A percentile compares a stretch with the other conserved stretches of the same genome.
Conservation (phyloP, 306 rosid species). For the Styphnolobium japonicum region DNA sequence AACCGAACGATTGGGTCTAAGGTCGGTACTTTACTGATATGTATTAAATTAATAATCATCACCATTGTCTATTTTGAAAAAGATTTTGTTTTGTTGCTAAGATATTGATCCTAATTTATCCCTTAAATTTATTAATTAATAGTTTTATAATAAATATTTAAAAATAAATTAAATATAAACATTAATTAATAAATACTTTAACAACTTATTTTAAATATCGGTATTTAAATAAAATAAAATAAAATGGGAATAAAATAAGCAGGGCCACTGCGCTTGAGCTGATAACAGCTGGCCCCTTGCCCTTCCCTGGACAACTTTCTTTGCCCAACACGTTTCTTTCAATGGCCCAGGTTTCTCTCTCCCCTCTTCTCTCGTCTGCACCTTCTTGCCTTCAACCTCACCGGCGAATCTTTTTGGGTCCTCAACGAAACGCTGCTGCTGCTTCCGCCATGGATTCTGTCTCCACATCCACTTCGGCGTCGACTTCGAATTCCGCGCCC, state of each 20-base stretch:
- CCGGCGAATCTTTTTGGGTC: constrained; percentile 45
- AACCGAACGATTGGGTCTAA: background rate
- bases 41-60: background rate
- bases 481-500: constrained; percentile 36
- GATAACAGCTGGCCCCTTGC: constrained; percentile 43
- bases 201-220: no score
- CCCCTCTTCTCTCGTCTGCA: constrained; percentile 21
- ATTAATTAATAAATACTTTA: no score
- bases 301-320: background rate
- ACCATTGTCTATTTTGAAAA: background rate
- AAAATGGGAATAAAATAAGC: background rate
- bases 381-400: constrained; percentile 36
- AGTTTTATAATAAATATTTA: no score
- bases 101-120: background rate
- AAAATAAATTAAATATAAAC: no score
- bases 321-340: constrained; percentile 71
- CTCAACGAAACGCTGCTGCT: constrained; percentile 28
- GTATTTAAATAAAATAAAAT: no score
- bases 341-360: constrained; percentile 64
- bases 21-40: no score
- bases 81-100: background rate
- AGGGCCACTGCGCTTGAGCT: background rate
- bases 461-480: constrained; percentile 14
- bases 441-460: constrained; percentile 32
- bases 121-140: no score